Evolutionary conservation across 257 asterid genomes (phyloP).

Genomic region (Petunia secreta): DNA sequence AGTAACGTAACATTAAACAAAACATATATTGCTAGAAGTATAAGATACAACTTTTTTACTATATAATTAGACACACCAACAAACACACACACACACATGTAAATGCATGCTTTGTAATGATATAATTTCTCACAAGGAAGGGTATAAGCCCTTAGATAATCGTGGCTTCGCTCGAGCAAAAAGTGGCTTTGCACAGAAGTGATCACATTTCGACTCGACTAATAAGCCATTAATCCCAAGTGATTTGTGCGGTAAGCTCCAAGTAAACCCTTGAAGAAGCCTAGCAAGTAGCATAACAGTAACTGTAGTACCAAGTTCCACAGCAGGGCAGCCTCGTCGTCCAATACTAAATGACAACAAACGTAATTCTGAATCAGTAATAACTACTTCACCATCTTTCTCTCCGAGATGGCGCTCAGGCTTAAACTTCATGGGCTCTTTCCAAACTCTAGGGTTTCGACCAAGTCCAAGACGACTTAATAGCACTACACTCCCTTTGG

Average conservation of each 20-base stretch:
- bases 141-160: neutral
- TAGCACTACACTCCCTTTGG: constrained; percentile 39
- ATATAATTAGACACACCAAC: neutral
- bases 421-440: constrained; percentile 29
- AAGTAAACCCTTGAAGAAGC: too few species aligned
- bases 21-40: neutral
- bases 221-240: neutral
- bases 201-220: neutral
- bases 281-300: too few species aligned
- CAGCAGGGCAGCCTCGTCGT: constrained; percentile 12
- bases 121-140: neutral
- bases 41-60: neutral
- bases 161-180: constrained; percentile 3
- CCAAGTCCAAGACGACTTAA: constrained; percentile 30
- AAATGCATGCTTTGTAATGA: neutral
- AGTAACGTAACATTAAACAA: neutral
- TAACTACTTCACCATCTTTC: neutral
- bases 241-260: neutral
- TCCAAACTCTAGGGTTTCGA: constrained; percentile 37
- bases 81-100: neutral
- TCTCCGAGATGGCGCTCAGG: constrained; percentile 30
- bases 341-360: neutral
- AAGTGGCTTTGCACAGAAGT: neutral
- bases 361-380: neutral
- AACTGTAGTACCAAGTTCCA: neutral